phyloP scores from a whole-genome alignment of 2,329 filamentous ascomycete genomes.

The Ascochyta lentis region DNA sequence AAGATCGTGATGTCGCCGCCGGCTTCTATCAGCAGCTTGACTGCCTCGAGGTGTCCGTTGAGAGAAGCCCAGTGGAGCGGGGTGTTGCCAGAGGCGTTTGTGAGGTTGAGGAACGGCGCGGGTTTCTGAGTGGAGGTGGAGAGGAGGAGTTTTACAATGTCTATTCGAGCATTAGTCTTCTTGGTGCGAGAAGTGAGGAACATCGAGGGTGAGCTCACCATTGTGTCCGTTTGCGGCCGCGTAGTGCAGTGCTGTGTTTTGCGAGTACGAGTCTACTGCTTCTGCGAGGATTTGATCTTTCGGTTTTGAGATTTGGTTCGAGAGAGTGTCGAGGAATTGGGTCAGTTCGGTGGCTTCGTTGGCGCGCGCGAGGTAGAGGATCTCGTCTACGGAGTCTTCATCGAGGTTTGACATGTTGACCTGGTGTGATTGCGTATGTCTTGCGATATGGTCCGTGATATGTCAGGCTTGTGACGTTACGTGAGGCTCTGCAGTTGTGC shows the following conservation, averaged over 20 bases:
- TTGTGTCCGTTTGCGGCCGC: slow-evolving; percentile 87
- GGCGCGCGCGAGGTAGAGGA: slow-evolving; percentile 83
- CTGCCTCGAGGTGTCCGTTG: slow-evolving; percentile 82
- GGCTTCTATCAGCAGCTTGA: slow-evolving; percentile 76
- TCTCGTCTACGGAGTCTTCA: slow-evolving; percentile 86
- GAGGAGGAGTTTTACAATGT: slow-evolving; percentile 49
- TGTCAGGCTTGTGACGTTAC: slow-evolving; percentile 6
- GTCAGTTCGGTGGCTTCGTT: slow-evolving; percentile 77
- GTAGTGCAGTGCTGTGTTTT: slow-evolving; percentile 86
- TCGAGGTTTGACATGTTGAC: slow-evolving; percentile 35
- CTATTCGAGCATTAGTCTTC: slow-evolving; percentile 17
- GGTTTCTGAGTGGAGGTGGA: slow-evolving; percentile 35
- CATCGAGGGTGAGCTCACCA: slow-evolving; percentile 58
- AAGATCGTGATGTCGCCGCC: slow-evolving; percentile 79
- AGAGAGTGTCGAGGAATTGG: slow-evolving; percentile 64
- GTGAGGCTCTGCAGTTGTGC: slow-evolving; percentile 13
- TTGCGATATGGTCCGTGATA: not conserved
- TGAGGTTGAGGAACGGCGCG: slow-evolving; percentile 64
- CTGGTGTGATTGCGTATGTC: not conserved
- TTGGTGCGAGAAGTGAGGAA: too few relatives aligned
- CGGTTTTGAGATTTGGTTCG: slow-evolving; percentile 65
- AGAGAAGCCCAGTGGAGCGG: slow-evolving; percentile 92
- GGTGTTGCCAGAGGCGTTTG: slow-evolving; percentile 87
- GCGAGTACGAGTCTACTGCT: slow-evolving; percentile 76
- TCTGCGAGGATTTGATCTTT: slow-evolving; percentile 69